These are phyloP conservation scores for Hypoxylon sp. DNA, from an alignment of 2,329 filamentous ascomycete genomes.

Conservation along the genomic window DNA sequence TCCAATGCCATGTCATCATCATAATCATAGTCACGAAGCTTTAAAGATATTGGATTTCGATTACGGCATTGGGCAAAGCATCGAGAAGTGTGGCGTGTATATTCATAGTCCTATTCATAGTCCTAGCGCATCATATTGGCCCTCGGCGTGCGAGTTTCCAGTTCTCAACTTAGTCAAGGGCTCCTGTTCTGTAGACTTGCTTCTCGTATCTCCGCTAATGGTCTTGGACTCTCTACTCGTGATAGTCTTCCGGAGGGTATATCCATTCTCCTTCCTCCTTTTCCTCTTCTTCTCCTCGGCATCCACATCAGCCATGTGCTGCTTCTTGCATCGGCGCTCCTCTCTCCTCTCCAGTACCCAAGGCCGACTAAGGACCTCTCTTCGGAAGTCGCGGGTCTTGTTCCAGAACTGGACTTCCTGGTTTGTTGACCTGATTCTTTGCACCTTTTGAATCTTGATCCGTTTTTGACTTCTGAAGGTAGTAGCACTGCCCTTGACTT, in stretches of 20 bases:
- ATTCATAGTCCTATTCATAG: constrained; percentile 55
- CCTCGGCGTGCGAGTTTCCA: constrained; percentile 38
- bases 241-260: constrained; percentile 13
- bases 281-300: constrained; percentile 47
- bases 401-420: constrained; percentile 73
- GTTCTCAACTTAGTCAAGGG: constrained; percentile 40
- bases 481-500: constrained; percentile 69
- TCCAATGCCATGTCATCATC: background rate
- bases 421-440: constrained; percentile 65
- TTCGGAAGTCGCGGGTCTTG: constrained; percentile 66
- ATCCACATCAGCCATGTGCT: constrained; percentile 58
- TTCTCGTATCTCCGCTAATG: constrained; percentile 15
- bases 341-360: constrained; percentile 69
- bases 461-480: constrained; percentile 66
- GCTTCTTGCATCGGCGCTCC: constrained; percentile 65
- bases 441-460: constrained; percentile 67
- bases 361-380: constrained; percentile 64
- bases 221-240: constrained; percentile 5
- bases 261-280: constrained; percentile 38
- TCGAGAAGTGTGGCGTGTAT: background rate
- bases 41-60: background rate
- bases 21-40: background rate
- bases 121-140: constrained; percentile 55
- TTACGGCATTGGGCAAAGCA: background rate
- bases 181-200: constrained; percentile 38